Percentiles rank a stretch among this genome's conserved stretches.
Conservation (phyloP, 2,329 filamentous ascomycete species). For the Bimuria novae-zelandiae region DNA sequence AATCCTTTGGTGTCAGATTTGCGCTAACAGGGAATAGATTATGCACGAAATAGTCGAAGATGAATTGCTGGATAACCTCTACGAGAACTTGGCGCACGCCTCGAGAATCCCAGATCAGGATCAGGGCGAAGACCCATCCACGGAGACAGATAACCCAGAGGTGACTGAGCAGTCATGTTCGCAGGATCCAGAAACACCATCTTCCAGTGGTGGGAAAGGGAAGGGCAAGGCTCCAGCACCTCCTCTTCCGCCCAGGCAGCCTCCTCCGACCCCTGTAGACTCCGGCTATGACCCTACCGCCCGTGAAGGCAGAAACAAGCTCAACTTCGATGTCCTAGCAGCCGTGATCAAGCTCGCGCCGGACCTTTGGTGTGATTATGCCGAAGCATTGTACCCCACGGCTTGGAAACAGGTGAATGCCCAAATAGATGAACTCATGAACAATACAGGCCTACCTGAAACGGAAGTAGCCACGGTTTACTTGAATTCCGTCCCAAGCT, state of each 20-base stretch:
- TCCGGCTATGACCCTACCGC: not conserved
- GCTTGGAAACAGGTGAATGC: too few relatives aligned
- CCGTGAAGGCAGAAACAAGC: not conserved
- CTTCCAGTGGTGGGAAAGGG: too few relatives aligned
- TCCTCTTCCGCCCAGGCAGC: too few relatives aligned
- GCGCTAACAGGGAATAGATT: not conserved
- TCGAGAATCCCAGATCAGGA: too few relatives aligned
- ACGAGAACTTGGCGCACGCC: too few relatives aligned
- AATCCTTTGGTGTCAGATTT: too few relatives aligned
- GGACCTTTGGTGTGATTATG: not conserved
- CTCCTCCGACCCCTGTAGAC: too few relatives aligned
- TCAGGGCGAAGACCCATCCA: too few relatives aligned
- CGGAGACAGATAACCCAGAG: too few relatives aligned
- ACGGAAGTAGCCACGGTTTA: not conserved
- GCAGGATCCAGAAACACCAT: too few relatives aligned
- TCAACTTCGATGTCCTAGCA: not conserved
- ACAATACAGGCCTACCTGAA: not conserved
- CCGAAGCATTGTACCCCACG: not conserved
- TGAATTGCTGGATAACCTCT: not conserved
- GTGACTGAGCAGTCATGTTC: too few relatives aligned
- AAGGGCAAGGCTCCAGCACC: too few relatives aligned
- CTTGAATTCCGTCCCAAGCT: not conserved
- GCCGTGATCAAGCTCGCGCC: not conserved
- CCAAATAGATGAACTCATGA: not conserved
- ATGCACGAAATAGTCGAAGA: not conserved